Evolutionary conservation across 176 grass and related monocot genomes (phyloP).

Genomic region (Zizania latifolia): DNA sequence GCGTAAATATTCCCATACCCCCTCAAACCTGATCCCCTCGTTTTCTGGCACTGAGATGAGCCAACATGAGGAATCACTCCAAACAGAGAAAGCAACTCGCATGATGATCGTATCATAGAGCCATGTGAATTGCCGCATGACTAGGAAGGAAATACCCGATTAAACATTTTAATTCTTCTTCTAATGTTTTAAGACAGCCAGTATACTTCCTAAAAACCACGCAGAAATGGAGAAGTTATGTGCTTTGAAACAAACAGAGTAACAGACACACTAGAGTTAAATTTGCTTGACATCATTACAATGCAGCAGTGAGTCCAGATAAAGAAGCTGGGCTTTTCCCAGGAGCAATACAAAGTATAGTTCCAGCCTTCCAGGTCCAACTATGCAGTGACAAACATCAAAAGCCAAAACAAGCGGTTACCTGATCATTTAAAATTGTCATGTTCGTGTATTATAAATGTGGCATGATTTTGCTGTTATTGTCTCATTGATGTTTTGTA

Average conservation of each 20-base stretch:
- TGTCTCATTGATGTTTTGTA: not conserved
- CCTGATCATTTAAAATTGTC: not conserved
- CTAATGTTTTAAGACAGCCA: not conserved
- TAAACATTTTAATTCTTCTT: not conserved
- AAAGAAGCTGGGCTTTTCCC: constrained; percentile 5
- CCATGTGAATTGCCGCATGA: not conserved
- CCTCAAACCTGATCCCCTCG: not conserved
- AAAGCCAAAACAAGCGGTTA: not conserved
- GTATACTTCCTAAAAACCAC: not conserved
- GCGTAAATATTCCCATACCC: not conserved
- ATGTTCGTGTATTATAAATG: not conserved
- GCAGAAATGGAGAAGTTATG: not conserved
- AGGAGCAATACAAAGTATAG: constrained; percentile 15
- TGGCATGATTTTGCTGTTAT: not conserved
- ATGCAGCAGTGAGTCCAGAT: not conserved
- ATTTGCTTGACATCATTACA: not conserved
- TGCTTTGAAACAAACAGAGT: not conserved
- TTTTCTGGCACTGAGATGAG: not conserved
- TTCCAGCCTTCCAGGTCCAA: constrained; percentile 18
- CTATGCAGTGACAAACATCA: constrained; percentile 12
- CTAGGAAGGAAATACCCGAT: not conserved
- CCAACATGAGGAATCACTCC: not conserved
- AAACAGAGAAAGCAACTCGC: not conserved
- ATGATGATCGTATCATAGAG: not conserved
- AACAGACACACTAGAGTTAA: not conserved